These are phyloP conservation scores for Cladosporium halotolerans DNA, from an alignment of 2,329 filamentous ascomycete species.

Conservation along the genomic window DNA sequence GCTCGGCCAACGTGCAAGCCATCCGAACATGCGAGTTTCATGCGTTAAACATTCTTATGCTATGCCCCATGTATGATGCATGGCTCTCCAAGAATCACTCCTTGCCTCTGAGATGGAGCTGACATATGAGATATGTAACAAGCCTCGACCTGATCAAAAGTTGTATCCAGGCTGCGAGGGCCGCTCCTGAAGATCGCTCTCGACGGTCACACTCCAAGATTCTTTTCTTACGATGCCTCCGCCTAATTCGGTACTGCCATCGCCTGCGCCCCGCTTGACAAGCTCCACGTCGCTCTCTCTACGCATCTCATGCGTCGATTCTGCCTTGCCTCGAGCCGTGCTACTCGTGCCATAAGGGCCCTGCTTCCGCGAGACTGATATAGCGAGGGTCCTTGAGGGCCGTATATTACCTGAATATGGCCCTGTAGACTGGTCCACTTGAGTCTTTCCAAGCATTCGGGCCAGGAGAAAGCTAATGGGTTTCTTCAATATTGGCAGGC, in stretches of 20 bases:
- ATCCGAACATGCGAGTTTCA: too few relatives aligned
- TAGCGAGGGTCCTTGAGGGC: neutral
- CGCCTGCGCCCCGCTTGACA: neutral
- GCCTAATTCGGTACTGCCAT: neutral
- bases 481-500: slow-evolving; percentile 20
- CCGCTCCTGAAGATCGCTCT: neutral
- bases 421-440: neutral
- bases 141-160: too few relatives aligned
- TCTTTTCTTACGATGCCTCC: neutral
- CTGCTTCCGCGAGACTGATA: neutral
- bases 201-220: neutral
- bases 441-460: neutral
- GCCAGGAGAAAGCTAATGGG: neutral
- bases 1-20: too few relatives aligned
- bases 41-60: too few relatives aligned
- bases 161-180: too few relatives aligned
- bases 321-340: neutral
- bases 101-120: too few relatives aligned
- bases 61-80: too few relatives aligned
- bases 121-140: too few relatives aligned
- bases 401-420: neutral
- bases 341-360: neutral
- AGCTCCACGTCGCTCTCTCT: neutral
- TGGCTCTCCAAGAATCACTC: too few relatives aligned
- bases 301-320: neutral